phyloP scores from a whole-genome alignment of 2,329 filamentous ascomycete species.

The Chrysoporthe deuterocubensis region DNA sequence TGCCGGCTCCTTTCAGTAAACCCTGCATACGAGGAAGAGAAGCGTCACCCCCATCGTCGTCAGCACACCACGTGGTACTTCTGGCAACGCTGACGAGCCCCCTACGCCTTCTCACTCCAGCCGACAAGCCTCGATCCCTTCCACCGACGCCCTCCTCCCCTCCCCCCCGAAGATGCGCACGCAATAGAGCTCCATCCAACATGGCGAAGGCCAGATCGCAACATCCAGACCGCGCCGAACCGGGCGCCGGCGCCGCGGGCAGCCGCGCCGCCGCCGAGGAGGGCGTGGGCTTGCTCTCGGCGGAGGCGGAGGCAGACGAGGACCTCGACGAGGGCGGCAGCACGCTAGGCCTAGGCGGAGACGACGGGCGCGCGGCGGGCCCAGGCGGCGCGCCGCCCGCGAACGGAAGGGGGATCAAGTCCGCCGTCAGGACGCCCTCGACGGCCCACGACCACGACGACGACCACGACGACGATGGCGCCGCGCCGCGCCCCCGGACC shows the following conservation, averaged over 20 bases:
- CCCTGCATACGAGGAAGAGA: background rate
- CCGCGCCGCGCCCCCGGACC: constrained; percentile 59
- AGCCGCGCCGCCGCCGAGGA: constrained; percentile 30
- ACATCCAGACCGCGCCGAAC: constrained; percentile 21
- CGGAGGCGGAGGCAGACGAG: constrained; percentile 26
- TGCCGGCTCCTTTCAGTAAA: background rate
- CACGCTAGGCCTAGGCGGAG: constrained; percentile 4
- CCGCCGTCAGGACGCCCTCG: constrained; percentile 27
- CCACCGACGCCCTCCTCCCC: background rate
- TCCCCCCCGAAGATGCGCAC: constrained; percentile 34
- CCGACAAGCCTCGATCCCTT: background rate
- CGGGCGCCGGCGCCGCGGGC: constrained; percentile 11
- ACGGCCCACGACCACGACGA: background rate
- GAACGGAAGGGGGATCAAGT: constrained; percentile 28
- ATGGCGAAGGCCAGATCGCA: constrained; percentile 38
- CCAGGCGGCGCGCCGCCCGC: constrained; percentile 15
- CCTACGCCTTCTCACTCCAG: background rate
- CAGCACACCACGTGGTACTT: constrained; percentile 8
- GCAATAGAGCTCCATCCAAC: constrained; percentile 29
- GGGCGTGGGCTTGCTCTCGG: constrained; percentile 34
- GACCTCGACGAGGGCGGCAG: constrained; percentile 22
- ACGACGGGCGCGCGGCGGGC: constrained; percentile 20
- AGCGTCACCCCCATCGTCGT: background rate
- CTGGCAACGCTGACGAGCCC: background rate
- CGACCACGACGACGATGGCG: background rate